Evolutionary conservation across 2,329 filamentous ascomycete species (phyloP).

Genomic region (Oidium heveae): DNA sequence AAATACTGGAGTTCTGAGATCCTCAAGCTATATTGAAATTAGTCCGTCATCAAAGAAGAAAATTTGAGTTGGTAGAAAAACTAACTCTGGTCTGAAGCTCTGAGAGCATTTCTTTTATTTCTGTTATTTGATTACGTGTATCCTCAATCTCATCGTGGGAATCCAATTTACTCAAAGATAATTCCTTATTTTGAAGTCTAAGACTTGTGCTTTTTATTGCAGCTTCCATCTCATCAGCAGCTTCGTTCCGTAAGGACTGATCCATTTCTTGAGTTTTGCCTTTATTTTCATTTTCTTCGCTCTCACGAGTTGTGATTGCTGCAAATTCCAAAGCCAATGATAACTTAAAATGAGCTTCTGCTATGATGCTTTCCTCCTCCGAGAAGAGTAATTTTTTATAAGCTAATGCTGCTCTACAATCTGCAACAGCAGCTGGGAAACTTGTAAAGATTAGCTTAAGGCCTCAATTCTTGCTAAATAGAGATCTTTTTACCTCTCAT

Average conservation of each 20-base stretch:
- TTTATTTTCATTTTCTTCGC: constrained; percentile 12
- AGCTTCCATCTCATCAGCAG: constrained; percentile 42
- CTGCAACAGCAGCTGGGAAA: constrained; percentile 66
- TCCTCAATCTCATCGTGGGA: constrained; percentile 42
- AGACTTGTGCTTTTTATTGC: constrained; percentile 49
- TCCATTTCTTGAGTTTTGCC: constrained; percentile 28
- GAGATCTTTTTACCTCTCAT: constrained; percentile 38
- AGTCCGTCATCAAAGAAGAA: not conserved
- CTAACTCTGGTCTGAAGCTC: constrained; percentile 47
- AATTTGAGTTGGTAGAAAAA: constrained; percentile 16
- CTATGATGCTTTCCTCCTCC: constrained; percentile 59
- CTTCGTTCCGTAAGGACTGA: constrained; percentile 44
- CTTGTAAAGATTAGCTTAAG: constrained; percentile 15
- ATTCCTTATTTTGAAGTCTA: constrained; percentile 45
- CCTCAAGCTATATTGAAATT: constrained; percentile 26
- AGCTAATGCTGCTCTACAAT: constrained; percentile 51
- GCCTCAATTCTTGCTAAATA: not conserved
- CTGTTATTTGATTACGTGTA: constrained; percentile 34
- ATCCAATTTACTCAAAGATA: constrained; percentile 34
- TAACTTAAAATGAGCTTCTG: constrained; percentile 90
- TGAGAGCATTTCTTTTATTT: constrained; percentile 52
- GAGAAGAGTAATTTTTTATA: constrained; percentile 61
- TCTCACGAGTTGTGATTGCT: constrained; percentile 40
- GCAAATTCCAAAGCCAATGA: constrained; percentile 88
- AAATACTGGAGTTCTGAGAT: constrained; percentile 38